Percentiles rank a stretch among this genome's conserved stretches.
These are phyloP conservation scores for Batrachochytrium dendrobatidis DNA, from an alignment of 371 early-diverging fungal species.

Conservation along the genomic window DNA sequence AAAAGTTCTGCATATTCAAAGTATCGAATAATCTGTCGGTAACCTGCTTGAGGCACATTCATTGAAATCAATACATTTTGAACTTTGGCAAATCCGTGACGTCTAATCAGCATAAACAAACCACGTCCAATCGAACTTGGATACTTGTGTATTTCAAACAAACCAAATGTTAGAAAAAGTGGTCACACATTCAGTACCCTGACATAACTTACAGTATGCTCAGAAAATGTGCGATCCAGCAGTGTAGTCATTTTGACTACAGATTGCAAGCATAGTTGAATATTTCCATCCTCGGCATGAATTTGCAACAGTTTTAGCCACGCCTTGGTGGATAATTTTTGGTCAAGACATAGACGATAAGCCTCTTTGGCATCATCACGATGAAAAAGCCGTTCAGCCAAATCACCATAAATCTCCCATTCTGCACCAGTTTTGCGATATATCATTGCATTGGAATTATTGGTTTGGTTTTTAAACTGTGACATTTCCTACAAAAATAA, in stretches of 20 bases:
- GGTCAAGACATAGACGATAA: slow-evolving; percentile 75
- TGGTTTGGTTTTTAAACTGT: not conserved
- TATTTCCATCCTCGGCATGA: slow-evolving; percentile 65
- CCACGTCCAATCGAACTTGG: slow-evolving; percentile 81
- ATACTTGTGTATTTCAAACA: slow-evolving; percentile 42
- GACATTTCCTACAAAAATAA: too few species aligned
- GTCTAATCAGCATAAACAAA: slow-evolving; percentile 70
- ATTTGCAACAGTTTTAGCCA: slow-evolving; percentile 77
- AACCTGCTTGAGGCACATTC: slow-evolving; percentile 72
- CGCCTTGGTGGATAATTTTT: slow-evolving; percentile 83
- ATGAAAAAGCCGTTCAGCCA: slow-evolving; percentile 78
- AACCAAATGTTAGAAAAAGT: not conserved
- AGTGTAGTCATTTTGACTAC: slow-evolving; percentile 71
- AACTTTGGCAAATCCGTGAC: slow-evolving; percentile 85
- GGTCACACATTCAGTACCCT: not conserved
- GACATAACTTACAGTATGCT: slow-evolving; percentile 61
- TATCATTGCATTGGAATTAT: slow-evolving; percentile 57
- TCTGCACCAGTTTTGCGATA: slow-evolving; percentile 88
- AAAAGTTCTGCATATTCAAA: slow-evolving; percentile 77
- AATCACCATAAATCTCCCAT: slow-evolving; percentile 93
- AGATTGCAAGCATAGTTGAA: slow-evolving; percentile 70
- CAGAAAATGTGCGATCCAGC: slow-evolving; percentile 62
- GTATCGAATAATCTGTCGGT: slow-evolving; percentile 57
- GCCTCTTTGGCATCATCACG: slow-evolving; percentile 85
- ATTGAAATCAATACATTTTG: slow-evolving; percentile 80